phyloP scores from a whole-genome alignment of 177 flowering plant genomes.

The Vitis hybrid region DNA sequence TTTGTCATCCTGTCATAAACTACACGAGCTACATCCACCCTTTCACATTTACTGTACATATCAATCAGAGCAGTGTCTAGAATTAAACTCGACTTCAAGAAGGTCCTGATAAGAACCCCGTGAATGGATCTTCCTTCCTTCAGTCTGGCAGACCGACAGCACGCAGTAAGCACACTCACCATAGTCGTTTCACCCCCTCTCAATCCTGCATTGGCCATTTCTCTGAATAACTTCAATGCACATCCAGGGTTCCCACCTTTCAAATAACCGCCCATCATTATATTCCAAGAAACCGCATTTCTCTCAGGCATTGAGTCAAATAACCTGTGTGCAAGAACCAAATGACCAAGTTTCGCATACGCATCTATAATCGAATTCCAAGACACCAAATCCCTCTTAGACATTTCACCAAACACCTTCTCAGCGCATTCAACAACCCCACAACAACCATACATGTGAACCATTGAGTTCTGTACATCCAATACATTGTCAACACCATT shows the following conservation, averaged over 20 bases:
- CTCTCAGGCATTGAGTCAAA: constrained; percentile 67
- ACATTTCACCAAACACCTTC: constrained; percentile 52
- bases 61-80: constrained; percentile 60
- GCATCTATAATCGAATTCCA: constrained; percentile 66
- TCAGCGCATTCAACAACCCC: constrained; percentile 37
- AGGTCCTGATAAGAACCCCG: constrained; percentile 38
- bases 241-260: constrained; percentile 51
- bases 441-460: constrained; percentile 56
- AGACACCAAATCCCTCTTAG: constrained; percentile 51
- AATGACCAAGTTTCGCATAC: constrained; percentile 35
- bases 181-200: constrained; percentile 42
- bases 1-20: constrained; percentile 48
- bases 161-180: constrained; percentile 53
- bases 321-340: constrained; percentile 41
- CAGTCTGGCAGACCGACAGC: constrained; percentile 64
- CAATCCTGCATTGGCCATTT: constrained; percentile 46
- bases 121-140: constrained; percentile 77
- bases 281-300: constrained; percentile 70
- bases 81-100: constrained; percentile 33
- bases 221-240: constrained; percentile 57
- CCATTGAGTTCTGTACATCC: constrained; percentile 58
- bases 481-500: constrained; percentile 47
- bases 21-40: constrained; percentile 40
- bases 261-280: constrained; percentile 63
- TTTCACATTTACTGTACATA: constrained; percentile 66